phyloP scores from a whole-genome alignment of 1,284 basidiomycete genomes.

The Athelia psychrophila region DNA sequence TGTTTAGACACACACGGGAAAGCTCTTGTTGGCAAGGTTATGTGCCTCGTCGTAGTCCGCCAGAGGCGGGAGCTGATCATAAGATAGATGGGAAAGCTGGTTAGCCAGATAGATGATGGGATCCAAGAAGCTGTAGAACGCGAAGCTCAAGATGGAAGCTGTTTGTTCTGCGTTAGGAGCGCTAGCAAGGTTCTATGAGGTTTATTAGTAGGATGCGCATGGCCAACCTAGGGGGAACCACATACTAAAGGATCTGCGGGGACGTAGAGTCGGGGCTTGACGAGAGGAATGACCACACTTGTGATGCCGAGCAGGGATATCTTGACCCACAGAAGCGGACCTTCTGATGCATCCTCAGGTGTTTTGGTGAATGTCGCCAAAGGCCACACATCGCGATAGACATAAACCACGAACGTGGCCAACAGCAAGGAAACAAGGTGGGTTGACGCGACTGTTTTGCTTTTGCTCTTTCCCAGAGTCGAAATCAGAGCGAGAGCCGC shows the following conservation, averaged over 20 bases:
- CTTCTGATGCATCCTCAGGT: constrained; percentile 38
- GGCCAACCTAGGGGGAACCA: background rate
- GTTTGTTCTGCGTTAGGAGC: constrained; percentile 33
- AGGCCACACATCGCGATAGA: constrained; percentile 51
- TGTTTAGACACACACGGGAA: constrained; percentile 17
- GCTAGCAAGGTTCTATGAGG: constrained; percentile 16
- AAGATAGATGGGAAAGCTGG: constrained; percentile 24
- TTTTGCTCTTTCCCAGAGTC: constrained; percentile 1
- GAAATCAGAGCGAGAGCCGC: constrained; percentile 17
- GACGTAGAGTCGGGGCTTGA: constrained; percentile 42
- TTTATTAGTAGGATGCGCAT: background rate
- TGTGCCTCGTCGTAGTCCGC: constrained; percentile 45
- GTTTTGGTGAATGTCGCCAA: constrained; percentile 36
- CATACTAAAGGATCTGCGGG: constrained; percentile 37
- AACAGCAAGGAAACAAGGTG: constrained; percentile 34
- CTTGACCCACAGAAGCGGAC: constrained; percentile 32
- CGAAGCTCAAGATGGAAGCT: constrained; percentile 25
- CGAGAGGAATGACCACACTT: constrained; percentile 40
- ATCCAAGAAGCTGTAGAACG: constrained; percentile 28
- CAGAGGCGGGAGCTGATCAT: constrained; percentile 37
- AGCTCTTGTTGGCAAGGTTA: constrained; percentile 33
- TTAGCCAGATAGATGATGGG: constrained; percentile 26
- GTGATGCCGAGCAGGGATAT: constrained; percentile 36
- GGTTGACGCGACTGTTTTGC: constrained; percentile 4
- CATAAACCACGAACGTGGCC: constrained; percentile 38